Evolutionary conservation across 2,329 filamentous ascomycete species (phyloP), one percentile per base, ranked within the genome.

Genomic region (Grosmannia huntii): DNA sequence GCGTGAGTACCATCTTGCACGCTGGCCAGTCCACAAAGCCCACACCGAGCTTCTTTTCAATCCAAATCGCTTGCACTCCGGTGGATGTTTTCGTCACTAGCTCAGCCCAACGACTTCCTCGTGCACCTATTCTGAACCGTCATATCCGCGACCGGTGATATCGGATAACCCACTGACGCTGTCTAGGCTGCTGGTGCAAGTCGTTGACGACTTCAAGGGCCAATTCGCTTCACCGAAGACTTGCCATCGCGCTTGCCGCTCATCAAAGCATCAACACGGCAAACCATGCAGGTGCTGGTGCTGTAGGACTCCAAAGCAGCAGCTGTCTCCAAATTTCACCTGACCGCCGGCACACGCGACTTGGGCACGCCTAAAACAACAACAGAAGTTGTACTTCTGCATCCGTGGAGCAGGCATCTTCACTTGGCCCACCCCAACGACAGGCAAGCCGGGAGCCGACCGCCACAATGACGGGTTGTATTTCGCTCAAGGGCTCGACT

Each of bases 401-500:
- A 10, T 14, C 25, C 33, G 31, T 33, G 31, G 10, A 7, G n/a
- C 5, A 36, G 5, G 12, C 11, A 23, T 25, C 51, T 33, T 21
- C n/a, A 5, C 25, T 21, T 11, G 14, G n/a, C 28, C 23, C 31
- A 5, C 23, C 23, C 10, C 14, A 21, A 23, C 16, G 48, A 50
- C 5, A 25, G 14, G 21, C 31, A 41, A 44, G 14, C 16, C 11
- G 65, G 23, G 58, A 19, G 41, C 19, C 41, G 16, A 44, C 41
- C 16, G 41, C 62, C 27, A 61, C 66, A 55, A 71, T 70, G 66
- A 64, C 70, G 5, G 65, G 64, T 31, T 79, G 89, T 69, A 80
- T 94, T 65, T 84, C 89, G 31, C 77, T 95, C 41, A 72, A 80
- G 59, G 83, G 79, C 61, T 92, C 89, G 36, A 84, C 76, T 5